A percentile compares a stretch with the other conserved stretches of the same genome.
phyloP scores from a whole-genome alignment of 371 early-diverging fungal species.

The Polyrhizophydium stewartii region DNA sequence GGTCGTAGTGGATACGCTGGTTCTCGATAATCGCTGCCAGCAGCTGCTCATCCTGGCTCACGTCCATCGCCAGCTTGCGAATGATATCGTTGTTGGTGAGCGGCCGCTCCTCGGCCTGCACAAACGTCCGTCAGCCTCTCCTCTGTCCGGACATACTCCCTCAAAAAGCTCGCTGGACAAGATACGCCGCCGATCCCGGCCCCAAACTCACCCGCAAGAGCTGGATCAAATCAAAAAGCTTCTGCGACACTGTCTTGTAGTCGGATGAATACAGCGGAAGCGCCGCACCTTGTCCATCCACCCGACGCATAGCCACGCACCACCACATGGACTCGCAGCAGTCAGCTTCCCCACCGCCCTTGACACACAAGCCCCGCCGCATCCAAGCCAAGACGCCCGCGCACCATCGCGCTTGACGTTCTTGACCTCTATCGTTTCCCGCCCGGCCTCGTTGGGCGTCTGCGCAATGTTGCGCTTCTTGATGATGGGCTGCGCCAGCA shows the following conservation, averaged over 20 bases:
- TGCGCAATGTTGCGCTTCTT: conserved; percentile 5
- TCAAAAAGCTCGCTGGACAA: too few species aligned
- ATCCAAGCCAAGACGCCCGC: neutral
- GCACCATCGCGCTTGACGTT: neutral
- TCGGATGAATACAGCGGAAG: neutral
- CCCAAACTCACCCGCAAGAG: conserved; percentile 10
- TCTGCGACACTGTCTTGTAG: neutral
- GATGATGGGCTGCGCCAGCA: conserved; percentile 13
- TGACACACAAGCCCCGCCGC: too few species aligned
- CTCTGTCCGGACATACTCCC: too few species aligned
- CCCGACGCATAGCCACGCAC: too few species aligned
- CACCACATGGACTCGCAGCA: too few species aligned
- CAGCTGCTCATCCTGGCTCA: conserved; percentile 1
- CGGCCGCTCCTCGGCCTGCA: conserved; percentile 2
- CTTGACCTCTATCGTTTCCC: neutral
- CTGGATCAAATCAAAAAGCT: conserved; percentile 12
- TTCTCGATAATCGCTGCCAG: neutral
- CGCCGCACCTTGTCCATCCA: too few species aligned
- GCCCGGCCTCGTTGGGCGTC: neutral
- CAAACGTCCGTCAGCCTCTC: too few species aligned
- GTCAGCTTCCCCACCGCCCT: too few species aligned
- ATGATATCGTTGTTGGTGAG: conserved; percentile 11
- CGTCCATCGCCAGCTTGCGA: conserved; percentile 8
- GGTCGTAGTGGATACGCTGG: neutral
- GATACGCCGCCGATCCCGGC: too few species aligned